phyloP scores from a whole-genome alignment of 768 basidiomycete genomes.

The Tulasnella sp. region DNA sequence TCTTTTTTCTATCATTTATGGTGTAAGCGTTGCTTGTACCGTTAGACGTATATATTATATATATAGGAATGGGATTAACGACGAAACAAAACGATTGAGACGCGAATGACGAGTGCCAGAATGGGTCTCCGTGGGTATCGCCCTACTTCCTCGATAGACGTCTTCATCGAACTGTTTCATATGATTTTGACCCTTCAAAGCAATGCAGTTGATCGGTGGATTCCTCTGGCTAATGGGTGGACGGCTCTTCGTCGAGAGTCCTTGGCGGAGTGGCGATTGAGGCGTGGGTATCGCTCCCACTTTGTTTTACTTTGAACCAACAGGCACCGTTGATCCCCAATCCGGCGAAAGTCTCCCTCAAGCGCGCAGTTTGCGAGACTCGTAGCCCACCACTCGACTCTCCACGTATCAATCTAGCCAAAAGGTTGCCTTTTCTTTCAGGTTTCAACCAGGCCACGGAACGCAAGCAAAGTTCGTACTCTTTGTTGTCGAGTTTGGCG shows the following conservation, averaged over 20 bases:
- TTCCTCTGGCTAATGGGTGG: too few relatives aligned
- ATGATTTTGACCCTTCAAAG: background rate
- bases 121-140: background rate
- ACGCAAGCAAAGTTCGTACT: background rate
- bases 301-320: background rate
- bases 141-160: background rate
- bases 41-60: slow-evolving; percentile 10
- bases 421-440: background rate
- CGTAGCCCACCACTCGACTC: background rate
- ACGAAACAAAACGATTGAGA: background rate
- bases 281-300: background rate
- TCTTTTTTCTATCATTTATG: slow-evolving; percentile 10
- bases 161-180: too few relatives aligned
- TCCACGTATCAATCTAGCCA: background rate
- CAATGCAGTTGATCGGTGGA: too few relatives aligned
- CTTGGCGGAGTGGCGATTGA: too few relatives aligned
- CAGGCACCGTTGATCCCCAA: background rate
- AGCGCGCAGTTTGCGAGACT: too few relatives aligned
- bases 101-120: background rate
- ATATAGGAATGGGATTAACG: slow-evolving; percentile 6
- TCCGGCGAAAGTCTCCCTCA: background rate
- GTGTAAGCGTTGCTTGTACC: slow-evolving; percentile 19
- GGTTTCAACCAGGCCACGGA: background rate
- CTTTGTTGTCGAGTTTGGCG: background rate
- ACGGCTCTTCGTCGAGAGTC: too few relatives aligned